These are phyloP conservation scores for Cercospora citrullina DNA, from an alignment of 2,329 filamentous ascomycete genomes.

Conservation along the genomic window DNA sequence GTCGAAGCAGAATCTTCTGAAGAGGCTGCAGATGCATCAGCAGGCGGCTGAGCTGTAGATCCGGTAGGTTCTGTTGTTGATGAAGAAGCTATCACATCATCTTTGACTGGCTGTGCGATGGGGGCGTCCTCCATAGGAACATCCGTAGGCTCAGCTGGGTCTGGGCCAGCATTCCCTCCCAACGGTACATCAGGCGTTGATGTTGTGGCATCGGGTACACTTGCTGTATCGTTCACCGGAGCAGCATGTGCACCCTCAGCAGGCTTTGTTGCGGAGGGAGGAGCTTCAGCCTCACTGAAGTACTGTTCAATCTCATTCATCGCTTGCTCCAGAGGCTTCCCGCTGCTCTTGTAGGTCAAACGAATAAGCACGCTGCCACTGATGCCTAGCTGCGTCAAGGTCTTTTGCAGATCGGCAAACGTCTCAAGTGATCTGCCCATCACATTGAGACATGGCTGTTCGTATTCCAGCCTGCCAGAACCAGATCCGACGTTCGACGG, in stretches of 20 bases:
- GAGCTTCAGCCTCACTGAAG: constrained; percentile 57
- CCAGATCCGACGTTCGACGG: constrained; percentile 61
- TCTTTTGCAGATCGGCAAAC: constrained; percentile 84
- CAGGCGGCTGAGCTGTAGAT: constrained; percentile 2
- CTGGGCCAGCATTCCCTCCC: constrained; percentile 28
- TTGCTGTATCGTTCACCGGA: constrained; percentile 22
- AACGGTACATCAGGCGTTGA: constrained; percentile 27
- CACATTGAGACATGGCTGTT: constrained; percentile 74
- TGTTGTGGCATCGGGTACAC: constrained; percentile 29
- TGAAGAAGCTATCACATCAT: constrained; percentile 36
- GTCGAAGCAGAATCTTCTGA: constrained; percentile 6
- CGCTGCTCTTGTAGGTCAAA: constrained; percentile 73
- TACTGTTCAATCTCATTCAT: constrained; percentile 77
- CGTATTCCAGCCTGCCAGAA: constrained; percentile 77
- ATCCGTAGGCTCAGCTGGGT: constrained; percentile 34
- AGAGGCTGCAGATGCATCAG: constrained; percentile 13
- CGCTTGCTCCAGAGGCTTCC: constrained; percentile 78
- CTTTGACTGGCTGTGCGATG: constrained; percentile 25
- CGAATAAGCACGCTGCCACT: constrained; percentile 81
- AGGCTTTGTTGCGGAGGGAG: constrained; percentile 12
- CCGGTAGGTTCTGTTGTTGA: constrained; percentile 25
- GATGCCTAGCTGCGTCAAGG: constrained; percentile 80
- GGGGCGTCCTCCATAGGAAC: constrained; percentile 29
- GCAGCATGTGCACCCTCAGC: constrained; percentile 34
- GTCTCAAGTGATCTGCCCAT: constrained; percentile 76